Base-by-base conservation (phyloP, 2,329 filamentous ascomycete species). In the Pyrenochaeta sp. region DNA sequence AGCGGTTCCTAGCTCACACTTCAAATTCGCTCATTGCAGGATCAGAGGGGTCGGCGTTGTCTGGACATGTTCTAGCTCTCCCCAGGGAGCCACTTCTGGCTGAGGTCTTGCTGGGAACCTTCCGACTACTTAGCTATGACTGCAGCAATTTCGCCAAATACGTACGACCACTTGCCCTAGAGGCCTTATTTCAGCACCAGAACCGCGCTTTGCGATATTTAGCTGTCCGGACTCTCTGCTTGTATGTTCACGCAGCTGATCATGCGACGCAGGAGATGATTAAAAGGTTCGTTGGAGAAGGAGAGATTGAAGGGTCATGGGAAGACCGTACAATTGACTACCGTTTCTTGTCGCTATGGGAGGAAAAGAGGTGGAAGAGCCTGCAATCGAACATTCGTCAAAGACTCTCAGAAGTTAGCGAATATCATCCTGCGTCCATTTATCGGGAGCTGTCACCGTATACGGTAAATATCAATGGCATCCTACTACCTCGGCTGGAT, bases 281-380 rank as follows among this genome's bases (percentile, higher is more conserved):
- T 32, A 78, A 81, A 48, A 83, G 86, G 69, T 84, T 93, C 75
- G 81, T 94, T 54, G 88, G 86, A 46, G 81, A 85, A 39, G 86
- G 86, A 32, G 81, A 85, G 24, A 81, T 96, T 39, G 75, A 85
- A 61, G 93, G 89, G 7, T 81, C 86, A 43, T 91, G 93, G 83
- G 95, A 98, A 78, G 91, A 89, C 36, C 83, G 83, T 62, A 78
- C 80, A 46, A 88, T 95, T 64, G 93, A 98, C 75, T 97, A 91
- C 76, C 85, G 86, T 19, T 94, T 97, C 58, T 74, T 90, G 30
- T 83, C 83, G 46, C 72, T 89, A 30, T 88, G 86, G 86, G 87
- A 90, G 75, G 85, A 88, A 63, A 82, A 84, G 64, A 81, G 86
- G 64, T 84, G 82, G 78, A 70, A 64, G 30, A 47, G 58, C 12